Evolutionary conservation across 2,329 filamentous ascomycete species (phyloP), one percentile per base, ranked within the genome.

Genomic region (Xylariaceae sp.): DNA sequence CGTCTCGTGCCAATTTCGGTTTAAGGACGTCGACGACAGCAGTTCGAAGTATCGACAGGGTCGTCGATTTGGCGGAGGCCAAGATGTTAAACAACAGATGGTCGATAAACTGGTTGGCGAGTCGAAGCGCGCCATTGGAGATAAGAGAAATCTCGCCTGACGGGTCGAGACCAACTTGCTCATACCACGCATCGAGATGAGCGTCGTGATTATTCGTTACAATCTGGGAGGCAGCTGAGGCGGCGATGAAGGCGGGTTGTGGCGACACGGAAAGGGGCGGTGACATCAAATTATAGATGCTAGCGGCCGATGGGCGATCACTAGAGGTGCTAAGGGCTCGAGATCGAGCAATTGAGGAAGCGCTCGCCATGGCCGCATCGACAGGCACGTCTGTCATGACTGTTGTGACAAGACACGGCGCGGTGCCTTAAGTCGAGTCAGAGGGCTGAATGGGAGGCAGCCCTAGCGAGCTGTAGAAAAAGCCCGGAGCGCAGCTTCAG

Each of bases 61-160:
- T 85, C 0, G 92, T 95, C 2, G 92, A 92, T 68, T 88, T 87
- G 15, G 93, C 87, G 10, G 85, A 79, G 30, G 86, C 85, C n/a
- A 99, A 83, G 63, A 97, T 89, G 70, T 90, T 93, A 78, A 92
- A 96, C 4, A 99, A 82, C 3, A 97, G 80, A 71, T 97, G 90
- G 73, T 99, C 94, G 63, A 99, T 83, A 71, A 99, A 99, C 68
- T 83, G 86, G 76, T 99, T 99, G 70, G 97, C 83, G 8, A 96
- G 82, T 48, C 82, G 80, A 44, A 97, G 78, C 0, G 94, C 90
- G 34, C 83, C 81, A 1, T 82, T 79, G 0, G 91, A 88, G 59
- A 96, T 89, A 53, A 88, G 73, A 15, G 89, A 89, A 15, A 87
- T 85, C 66, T 89, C 87, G 59, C 82, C 81, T 3, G 83, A 82